Conservation (phyloP, 2,329 filamentous ascomycete species). For the Alternaria sp. region DNA sequence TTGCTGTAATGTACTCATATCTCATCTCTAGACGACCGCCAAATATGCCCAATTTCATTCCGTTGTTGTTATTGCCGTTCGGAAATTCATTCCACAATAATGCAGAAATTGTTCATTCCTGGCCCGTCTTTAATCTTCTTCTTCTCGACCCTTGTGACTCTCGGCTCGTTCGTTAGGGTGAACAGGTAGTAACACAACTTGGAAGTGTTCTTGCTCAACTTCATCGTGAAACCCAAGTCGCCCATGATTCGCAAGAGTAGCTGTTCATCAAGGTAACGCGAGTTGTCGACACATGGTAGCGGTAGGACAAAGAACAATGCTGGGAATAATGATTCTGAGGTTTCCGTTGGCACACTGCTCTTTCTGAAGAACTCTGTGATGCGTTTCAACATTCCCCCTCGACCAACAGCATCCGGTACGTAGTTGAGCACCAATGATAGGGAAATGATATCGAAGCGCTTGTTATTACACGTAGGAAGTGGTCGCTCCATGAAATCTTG, state of each 20-base stretch:
- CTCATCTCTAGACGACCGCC: neutral
- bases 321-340: constrained; percentile 55
- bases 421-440: constrained; percentile 94
- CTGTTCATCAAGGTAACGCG: constrained; percentile 82
- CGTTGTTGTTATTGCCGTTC: neutral
- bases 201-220: constrained; percentile 75
- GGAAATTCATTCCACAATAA: constrained; percentile 65
- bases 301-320: constrained; percentile 90
- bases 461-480: constrained; percentile 67
- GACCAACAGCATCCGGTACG: constrained; percentile 76
- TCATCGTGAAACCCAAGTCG: constrained; percentile 74
- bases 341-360: constrained; percentile 12
- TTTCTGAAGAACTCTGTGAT: constrained; percentile 45
- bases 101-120: constrained; percentile 88
- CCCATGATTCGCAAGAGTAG: constrained; percentile 77
- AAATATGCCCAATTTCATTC: neutral
- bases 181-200: constrained; percentile 94
- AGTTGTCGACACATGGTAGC: constrained; percentile 87
- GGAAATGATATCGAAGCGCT: constrained; percentile 88
- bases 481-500: constrained; percentile 95
- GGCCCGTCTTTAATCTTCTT: constrained; percentile 78
- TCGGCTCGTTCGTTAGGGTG: constrained; percentile 58
- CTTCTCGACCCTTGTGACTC: constrained; percentile 68
- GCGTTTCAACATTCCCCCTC: constrained; percentile 81
- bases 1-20: neutral